phyloP scores from a whole-genome alignment of 192 early-diverging fungal genomes.

The Backusella circina region DNA sequence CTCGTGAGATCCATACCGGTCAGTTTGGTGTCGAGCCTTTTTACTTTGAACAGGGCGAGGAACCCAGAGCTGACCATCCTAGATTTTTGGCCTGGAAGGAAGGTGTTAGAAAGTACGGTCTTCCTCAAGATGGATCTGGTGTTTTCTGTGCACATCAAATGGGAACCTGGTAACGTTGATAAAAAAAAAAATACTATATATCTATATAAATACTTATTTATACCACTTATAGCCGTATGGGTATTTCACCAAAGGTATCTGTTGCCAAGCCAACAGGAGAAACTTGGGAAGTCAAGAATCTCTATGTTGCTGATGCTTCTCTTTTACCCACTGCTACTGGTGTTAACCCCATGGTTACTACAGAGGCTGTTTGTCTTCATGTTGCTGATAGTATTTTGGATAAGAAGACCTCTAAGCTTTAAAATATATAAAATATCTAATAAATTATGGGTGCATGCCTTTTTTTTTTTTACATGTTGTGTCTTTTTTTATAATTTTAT shows the following conservation, averaged over 20 bases:
- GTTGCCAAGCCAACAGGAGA: slow-evolving; percentile 67
- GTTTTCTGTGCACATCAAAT: slow-evolving; percentile 67
- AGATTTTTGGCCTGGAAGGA: slow-evolving; percentile 28
- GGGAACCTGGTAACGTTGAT: slow-evolving; percentile 45
- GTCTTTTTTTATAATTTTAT: not conserved
- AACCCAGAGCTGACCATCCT: slow-evolving; percentile 29
- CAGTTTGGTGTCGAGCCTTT: slow-evolving; percentile 47
- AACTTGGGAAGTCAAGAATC: slow-evolving; percentile 67
- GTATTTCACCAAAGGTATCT: slow-evolving; percentile 43
- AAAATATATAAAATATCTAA: not conserved
- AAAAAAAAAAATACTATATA: too few relatives aligned
- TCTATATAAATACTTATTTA: not conserved
- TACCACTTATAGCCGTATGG: slow-evolving; percentile 54
- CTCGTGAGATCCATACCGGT: slow-evolving; percentile 49
- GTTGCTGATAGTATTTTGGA: slow-evolving; percentile 33
- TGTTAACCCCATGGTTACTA: slow-evolving; percentile 63
- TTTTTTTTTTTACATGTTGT: not conserved
- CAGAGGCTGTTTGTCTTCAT: slow-evolving; percentile 28
- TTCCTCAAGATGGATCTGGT: slow-evolving; percentile 28
- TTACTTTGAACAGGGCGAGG: slow-evolving; percentile 22
- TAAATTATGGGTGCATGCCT: too few relatives aligned
- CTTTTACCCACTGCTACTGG: slow-evolving; percentile 71
- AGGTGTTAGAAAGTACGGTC: slow-evolving; percentile 24
- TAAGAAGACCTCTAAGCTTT: slow-evolving; percentile 2
- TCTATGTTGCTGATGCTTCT: slow-evolving; percentile 72